phyloP scores from a whole-genome alignment of 2,329 filamentous ascomycete genomes.

The Alternaria triticina region DNA sequence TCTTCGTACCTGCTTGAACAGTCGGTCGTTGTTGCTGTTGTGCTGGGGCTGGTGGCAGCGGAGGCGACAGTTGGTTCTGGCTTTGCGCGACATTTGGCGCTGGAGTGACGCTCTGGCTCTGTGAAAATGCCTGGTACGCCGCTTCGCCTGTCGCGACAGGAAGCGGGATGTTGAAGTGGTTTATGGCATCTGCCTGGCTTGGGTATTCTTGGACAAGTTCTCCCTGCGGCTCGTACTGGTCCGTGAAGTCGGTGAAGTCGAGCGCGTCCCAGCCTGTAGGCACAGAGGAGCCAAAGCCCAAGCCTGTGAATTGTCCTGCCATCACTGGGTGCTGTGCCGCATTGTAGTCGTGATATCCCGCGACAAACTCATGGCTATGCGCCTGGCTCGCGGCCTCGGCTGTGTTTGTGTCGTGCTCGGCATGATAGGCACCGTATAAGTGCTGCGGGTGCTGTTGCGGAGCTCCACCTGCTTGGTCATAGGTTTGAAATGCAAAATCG shows the following conservation, averaged over 20 bases:
- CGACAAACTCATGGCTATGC: slow-evolving; percentile 20
- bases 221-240: slow-evolving; percentile 54
- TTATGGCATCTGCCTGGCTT: slow-evolving; percentile 30
- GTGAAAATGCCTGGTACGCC: slow-evolving; percentile 29
- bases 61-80: slow-evolving; percentile 35
- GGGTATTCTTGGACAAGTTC: slow-evolving; percentile 51
- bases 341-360: slow-evolving; percentile 27
- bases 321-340: slow-evolving; percentile 26
- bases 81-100: slow-evolving; percentile 19
- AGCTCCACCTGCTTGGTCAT: slow-evolving; percentile 39
- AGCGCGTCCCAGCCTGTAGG: slow-evolving; percentile 46
- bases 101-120: slow-evolving; percentile 16
- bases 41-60: slow-evolving; percentile 21
- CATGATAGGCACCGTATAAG: slow-evolving; percentile 34
- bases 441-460: slow-evolving; percentile 26
- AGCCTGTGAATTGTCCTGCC: slow-evolving; percentile 23
- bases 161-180: slow-evolving; percentile 50
- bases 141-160: slow-evolving; percentile 23
- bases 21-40: slow-evolving; percentile 26
- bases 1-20: slow-evolving; percentile 44
- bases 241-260: slow-evolving; percentile 41
- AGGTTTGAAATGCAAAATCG: slow-evolving; percentile 43
- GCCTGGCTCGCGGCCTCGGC: slow-evolving; percentile 24
- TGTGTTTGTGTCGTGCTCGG: slow-evolving; percentile 31
- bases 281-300: slow-evolving; percentile 31